phyloP scores from a whole-genome alignment of 129 eudicot species.

The Tagetes patula region DNA sequence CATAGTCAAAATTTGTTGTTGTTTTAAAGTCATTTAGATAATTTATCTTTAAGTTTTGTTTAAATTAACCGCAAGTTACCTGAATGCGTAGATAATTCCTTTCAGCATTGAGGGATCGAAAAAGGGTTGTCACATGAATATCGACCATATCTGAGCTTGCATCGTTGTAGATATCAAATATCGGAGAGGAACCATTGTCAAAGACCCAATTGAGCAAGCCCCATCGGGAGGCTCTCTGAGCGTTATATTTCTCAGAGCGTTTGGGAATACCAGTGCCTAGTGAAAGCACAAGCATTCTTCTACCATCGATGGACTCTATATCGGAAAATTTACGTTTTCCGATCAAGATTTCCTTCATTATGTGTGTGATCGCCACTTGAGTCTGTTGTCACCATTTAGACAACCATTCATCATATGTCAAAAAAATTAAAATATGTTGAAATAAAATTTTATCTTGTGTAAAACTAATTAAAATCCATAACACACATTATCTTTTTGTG shows the following conservation, averaged over 20 bases:
- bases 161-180: constrained; percentile 48
- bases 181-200: constrained; percentile 55
- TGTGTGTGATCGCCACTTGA: constrained; percentile 60
- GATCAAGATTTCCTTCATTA: constrained; percentile 50
- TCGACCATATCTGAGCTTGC: constrained; percentile 84
- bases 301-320: constrained; percentile 44
- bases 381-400: constrained; percentile 42
- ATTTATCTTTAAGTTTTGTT: too few species aligned
- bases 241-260: constrained; percentile 48
- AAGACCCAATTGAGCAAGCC: constrained; percentile 65
- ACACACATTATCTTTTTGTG: too few species aligned
- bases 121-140: constrained; percentile 72
- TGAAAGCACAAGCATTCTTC: constrained; percentile 65
- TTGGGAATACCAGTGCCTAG: constrained; percentile 62
- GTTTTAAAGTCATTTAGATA: too few species aligned
- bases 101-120: constrained; percentile 48
- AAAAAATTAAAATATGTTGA: too few species aligned
- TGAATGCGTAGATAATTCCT: constrained; percentile 75
- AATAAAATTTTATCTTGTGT: too few species aligned
- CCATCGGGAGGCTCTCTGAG: constrained; percentile 52
- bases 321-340: constrained; percentile 41
- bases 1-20: too few species aligned
- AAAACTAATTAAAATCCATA: too few species aligned
- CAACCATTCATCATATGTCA: not conserved
- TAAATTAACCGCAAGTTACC: constrained; percentile 24